Conservation (phyloP, 805 yeast genomes). For the Cyberlindnera meyerae region DNA sequence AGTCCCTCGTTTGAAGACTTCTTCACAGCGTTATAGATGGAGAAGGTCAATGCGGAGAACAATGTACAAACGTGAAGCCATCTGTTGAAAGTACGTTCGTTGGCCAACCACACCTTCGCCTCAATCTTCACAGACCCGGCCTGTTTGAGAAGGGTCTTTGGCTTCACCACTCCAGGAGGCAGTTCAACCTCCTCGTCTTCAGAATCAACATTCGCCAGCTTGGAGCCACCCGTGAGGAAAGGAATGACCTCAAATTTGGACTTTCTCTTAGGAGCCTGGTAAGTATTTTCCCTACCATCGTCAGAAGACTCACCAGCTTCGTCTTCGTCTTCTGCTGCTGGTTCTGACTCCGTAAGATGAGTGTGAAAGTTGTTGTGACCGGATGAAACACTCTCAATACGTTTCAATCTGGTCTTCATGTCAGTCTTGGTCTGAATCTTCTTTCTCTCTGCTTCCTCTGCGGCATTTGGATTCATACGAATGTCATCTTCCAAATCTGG, state of each 20-base stretch:
- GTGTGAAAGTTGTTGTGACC: constrained; percentile 1
- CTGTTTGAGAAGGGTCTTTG: constrained; percentile 72
- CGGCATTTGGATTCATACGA: constrained; percentile 73
- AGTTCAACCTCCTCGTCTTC: constrained; percentile 83
- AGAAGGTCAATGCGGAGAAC: constrained; percentile 78
- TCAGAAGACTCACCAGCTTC: constrained; percentile 46
- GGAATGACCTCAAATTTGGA: constrained; percentile 30
- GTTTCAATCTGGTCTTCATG: constrained; percentile 33
- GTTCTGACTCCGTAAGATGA: no score
- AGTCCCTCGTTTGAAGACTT: constrained; percentile 57
- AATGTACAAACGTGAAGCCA: constrained; percentile 90
- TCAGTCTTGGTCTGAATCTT: constrained; percentile 41
- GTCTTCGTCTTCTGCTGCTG: constrained; percentile 54
- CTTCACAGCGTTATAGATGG: constrained; percentile 72
- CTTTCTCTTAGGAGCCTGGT: constrained; percentile 15
- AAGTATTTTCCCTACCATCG: constrained; percentile 31
- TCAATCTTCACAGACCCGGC: constrained; percentile 92
- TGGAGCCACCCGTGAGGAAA: constrained; percentile 38
- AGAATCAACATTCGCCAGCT: constrained; percentile 58
- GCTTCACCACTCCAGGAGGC: constrained; percentile 88
- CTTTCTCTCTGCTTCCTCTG: constrained; percentile 60
- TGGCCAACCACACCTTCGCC: constrained; percentile 97
- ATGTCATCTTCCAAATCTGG: constrained; percentile 82
- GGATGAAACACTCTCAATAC: constrained; percentile 19
- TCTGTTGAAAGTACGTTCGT: constrained; percentile 93